Evolutionary conservation across 73 alveolate species (phyloP), one percentile per base, ranked within the genome.

Genomic region (Paramecium octaurelia): DNA sequence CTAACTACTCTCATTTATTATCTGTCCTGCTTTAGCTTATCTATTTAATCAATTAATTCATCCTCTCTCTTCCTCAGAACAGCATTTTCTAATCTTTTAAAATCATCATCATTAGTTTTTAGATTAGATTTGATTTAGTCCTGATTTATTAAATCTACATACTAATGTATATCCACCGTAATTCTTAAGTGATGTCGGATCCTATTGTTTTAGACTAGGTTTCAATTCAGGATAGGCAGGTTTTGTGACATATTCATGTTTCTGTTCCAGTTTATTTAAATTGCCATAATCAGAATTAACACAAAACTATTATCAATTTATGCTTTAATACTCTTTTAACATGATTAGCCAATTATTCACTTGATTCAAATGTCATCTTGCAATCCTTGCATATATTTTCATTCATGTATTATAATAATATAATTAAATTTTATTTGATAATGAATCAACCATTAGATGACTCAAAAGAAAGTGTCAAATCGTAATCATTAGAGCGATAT

Each of bases 311-410:
- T 54, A 84, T 54, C 27, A 35, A 86, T 35, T 54, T 44, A 44
- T 42, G 34, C 34, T 31, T 27, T 20, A 34, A 31, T 89, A 89
- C 94, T 89, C 88, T 89, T 71, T 89, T 89, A 68, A 89, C 94
- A 44, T 89, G 94, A 46, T 89, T 89, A 8, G 94, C 94, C 14
- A 89, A 83, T 46, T 89, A 50, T 50, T 77, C 94, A 31, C 89
- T 83, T 59, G 86, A 70, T 43, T 89, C 94, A 35, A 89, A 89
- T 44, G 71, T 70, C 94, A 89, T 70, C 21, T 73, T 89, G 24
- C 94, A 89, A 12, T 77, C 94, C 57, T 42, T 80, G 18, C 91
- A 80, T 42, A 31, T 42, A 48, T 80, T 42, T 29, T 80, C 91
- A 80, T 80, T 80, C 88, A 75, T 75, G 14, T n/a, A 16, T 18